These are phyloP conservation scores for Backusella tarrabulga DNA, from an alignment of 192 early-diverging fungal genomes.

Conservation along the genomic window DNA sequence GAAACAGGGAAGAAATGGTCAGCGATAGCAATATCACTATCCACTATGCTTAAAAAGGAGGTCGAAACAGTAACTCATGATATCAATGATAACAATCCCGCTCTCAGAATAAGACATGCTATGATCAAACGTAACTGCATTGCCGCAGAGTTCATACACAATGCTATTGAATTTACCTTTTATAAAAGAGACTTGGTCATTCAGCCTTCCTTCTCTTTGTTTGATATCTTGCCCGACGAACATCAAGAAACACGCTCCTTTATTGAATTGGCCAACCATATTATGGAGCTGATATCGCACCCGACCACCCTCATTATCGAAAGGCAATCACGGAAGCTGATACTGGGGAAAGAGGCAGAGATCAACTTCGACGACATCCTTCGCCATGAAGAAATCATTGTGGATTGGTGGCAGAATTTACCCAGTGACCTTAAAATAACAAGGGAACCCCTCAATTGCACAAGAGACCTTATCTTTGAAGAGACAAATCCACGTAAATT, in stretches of 20 bases:
- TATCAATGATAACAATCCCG: background rate
- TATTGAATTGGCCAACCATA: background rate
- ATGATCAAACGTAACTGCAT: background rate
- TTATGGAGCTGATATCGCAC: background rate
- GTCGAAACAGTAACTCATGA: background rate
- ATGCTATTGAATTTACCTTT: background rate
- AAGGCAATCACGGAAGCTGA: background rate
- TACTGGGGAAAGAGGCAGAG: background rate
- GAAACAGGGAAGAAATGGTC: background rate
- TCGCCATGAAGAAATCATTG: background rate
- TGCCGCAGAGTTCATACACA: background rate
- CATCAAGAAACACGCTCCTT: background rate
- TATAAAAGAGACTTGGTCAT: background rate
- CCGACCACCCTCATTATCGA: background rate
- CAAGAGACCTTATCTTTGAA: background rate
- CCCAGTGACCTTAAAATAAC: constrained; percentile 5
- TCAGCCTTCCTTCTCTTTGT: background rate
- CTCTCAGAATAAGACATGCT: background rate
- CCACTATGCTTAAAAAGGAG: background rate
- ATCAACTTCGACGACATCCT: constrained; percentile 12
- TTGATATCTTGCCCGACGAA: constrained; percentile 3
- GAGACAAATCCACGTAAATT: background rate
- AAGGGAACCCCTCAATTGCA: background rate
- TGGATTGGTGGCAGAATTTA: constrained; percentile 5
- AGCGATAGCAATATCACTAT: background rate